Evolutionary conservation across 2,329 filamentous ascomycete species (phyloP).

Genomic region (Claviceps purpurea): DNA sequence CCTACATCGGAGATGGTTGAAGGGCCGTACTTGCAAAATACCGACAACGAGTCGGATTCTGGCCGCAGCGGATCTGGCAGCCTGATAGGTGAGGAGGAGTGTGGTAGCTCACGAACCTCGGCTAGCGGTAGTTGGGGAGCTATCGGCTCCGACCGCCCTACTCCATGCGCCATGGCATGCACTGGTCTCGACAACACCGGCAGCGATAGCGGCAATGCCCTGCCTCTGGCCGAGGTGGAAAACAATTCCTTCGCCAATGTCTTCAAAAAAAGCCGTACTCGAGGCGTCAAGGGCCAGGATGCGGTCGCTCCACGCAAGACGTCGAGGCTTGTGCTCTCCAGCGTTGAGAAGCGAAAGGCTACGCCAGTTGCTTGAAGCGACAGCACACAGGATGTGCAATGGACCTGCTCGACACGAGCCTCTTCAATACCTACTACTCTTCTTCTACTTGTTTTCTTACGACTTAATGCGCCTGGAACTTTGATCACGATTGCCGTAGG

Average conservation of each 20-base stretch:
- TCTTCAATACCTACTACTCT: constrained; percentile 10
- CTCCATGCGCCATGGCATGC: constrained; percentile 51
- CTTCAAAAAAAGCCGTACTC: constrained; percentile 45
- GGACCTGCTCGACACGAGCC: constrained; percentile 1
- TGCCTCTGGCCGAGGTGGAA: constrained; percentile 31
- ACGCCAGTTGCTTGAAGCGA: constrained; percentile 12
- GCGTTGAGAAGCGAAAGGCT: constrained; percentile 74
- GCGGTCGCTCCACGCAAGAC: constrained; percentile 61
- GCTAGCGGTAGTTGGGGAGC: constrained; percentile 63
- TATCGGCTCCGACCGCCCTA: constrained; percentile 77
- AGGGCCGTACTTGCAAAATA: constrained; percentile 51
- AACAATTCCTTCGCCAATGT: constrained; percentile 51
- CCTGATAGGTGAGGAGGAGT: constrained; percentile 58
- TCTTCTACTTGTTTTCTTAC: constrained; percentile 16
- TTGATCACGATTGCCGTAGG: constrained; percentile 21
- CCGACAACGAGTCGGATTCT: constrained; percentile 63
- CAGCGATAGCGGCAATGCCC: constrained; percentile 40
- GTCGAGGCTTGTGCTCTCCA: constrained; percentile 76
- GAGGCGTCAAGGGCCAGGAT: constrained; percentile 39
- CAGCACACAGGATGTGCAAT: neutral
- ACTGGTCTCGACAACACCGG: constrained; percentile 52
- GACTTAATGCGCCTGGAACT: constrained; percentile 25
- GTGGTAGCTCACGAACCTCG: constrained; percentile 62
- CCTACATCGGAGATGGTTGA: constrained; percentile 73
- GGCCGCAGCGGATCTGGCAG: constrained; percentile 66